A percentile compares a stretch with the other conserved stretches of the same genome.
phyloP scores from a whole-genome alignment of 1,139 yeast species.

The Candida pseudocylindracea region DNA sequence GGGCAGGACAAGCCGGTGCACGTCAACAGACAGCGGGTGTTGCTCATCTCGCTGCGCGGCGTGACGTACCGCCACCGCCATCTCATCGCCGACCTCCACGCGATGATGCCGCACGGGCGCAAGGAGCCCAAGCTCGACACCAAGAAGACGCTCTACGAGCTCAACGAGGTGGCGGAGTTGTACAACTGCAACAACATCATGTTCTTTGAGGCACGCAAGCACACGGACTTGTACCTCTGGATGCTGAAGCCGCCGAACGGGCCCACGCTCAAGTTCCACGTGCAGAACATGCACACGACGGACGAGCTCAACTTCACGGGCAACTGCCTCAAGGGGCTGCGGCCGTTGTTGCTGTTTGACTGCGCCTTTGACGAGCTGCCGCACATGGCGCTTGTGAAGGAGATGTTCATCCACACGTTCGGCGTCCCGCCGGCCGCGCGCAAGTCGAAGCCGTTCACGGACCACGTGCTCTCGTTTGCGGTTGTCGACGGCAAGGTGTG shows the following conservation, averaged over 20 bases:
- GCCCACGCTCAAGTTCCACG: constrained; percentile 83
- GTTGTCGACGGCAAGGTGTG: constrained; percentile 88
- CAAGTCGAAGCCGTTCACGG: constrained; percentile 83
- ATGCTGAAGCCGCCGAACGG: constrained; percentile 94
- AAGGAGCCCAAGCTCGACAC: constrained; percentile 93
- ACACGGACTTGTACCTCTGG: constrained; percentile 90
- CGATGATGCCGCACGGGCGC: constrained; percentile 81
- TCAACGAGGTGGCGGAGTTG: constrained; percentile 89
- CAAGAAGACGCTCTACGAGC: constrained; percentile 69
- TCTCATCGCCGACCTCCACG: constrained; percentile 58
- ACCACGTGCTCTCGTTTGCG: constrained; percentile 84
- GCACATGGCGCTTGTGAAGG: constrained; percentile 61
- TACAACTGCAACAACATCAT: constrained; percentile 92
- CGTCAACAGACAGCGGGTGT: constrained; percentile 59
- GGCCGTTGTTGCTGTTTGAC: constrained; percentile 90
- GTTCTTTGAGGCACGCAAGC: constrained; percentile 93
- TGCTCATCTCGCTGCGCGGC: constrained; percentile 86
- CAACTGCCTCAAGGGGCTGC: constrained; percentile 83
- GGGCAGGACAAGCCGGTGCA: constrained; percentile 26
- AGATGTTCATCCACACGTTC: constrained; percentile 63
- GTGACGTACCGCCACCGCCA: constrained; percentile 92
- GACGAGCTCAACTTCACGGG: constrained; percentile 95
- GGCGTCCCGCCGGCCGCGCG: constrained; percentile 97
- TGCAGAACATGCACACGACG: constrained; percentile 88
- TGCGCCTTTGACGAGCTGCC: constrained; percentile 33